Base-by-base conservation (phyloP, 2,329 filamentous ascomycete genomes). In the Clonostachys rhizophaga region DNA sequence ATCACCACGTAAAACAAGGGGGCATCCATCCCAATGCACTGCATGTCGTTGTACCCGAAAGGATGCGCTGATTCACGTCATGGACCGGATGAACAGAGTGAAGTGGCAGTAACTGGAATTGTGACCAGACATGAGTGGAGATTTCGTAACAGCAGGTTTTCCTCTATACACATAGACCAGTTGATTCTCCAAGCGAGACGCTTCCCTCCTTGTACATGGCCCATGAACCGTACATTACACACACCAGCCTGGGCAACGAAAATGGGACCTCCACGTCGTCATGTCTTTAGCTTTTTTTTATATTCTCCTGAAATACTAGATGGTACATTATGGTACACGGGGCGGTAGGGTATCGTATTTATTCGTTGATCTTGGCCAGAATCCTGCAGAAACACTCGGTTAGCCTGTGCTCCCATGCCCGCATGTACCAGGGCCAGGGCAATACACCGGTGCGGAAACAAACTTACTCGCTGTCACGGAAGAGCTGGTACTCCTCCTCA, bases 361-460 rank as follows among this genome's bases (percentile, higher is more conserved):
- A 96, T 81, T 97, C 92, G 75, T 90, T 96, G 82, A 99, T 96
- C 87, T 97, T 99, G 70, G 94, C 94, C 52, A 99, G 84, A 59
- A 99, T 89, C 70, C 92, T 96, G 60, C 40, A 17, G 14, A 35
- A 48, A 4, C 34, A n/a, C 34, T 43, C 40, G 36, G 53, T 61
- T 33, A 64, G 55, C 34, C 34, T 13, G 10, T 12, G 35, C 12
- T 10, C 24, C 24, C 24, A 30, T 30, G 9, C 9, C 24, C 24
- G 24, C 10, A 10, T 30, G 8, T 30, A 30, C 24, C 8, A 30
- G 24, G 10, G 24, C 24, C 24, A 30, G 9, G 24, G 9, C 10
- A 10, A 30, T 30, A 30, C 24, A 30, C 24, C 24, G 24, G 24
- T 30, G 24, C 36, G 24, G 14, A 20, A 20, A 18, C 12, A 41